A percentile compares a stretch with the other conserved stretches of the same genome.
These are phyloP conservation scores for Diaporthe destruens DNA, from an alignment of 2,329 filamentous ascomycete genomes.

Conservation along the genomic window DNA sequence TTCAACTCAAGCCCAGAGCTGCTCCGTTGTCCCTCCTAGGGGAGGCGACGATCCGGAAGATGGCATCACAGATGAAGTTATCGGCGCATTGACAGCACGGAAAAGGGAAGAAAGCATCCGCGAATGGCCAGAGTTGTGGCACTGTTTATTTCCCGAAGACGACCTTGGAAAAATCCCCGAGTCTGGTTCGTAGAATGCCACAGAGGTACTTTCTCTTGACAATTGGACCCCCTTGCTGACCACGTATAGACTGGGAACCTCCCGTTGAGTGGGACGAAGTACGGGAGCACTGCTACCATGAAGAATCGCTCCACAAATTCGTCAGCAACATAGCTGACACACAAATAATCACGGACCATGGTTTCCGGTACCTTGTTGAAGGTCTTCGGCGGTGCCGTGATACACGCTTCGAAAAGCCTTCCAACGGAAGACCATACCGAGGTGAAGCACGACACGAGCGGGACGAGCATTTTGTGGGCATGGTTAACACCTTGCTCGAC, in stretches of 20 bases:
- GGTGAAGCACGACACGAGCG: not conserved
- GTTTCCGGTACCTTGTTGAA: conserved; percentile 1
- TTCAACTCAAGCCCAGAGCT: not conserved
- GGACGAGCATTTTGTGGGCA: not conserved
- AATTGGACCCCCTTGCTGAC: not conserved
- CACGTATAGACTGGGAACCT: not conserved
- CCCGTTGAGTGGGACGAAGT: conserved; percentile 23
- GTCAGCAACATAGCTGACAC: not conserved
- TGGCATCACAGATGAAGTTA: not conserved
- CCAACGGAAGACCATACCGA: not conserved
- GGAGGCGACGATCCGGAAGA: conserved; percentile 6
- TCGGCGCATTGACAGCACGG: not conserved
- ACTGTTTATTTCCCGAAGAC: not conserved
- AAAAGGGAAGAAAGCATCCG: not conserved
- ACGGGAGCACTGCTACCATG: not conserved
- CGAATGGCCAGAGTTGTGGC: not conserved
- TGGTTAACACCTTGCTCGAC: not conserved
- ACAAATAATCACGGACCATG: not conserved
- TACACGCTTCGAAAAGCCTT: not conserved
- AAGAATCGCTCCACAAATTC: not conserved
- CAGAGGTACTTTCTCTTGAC: rapidly evolving
- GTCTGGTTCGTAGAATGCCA: not conserved
- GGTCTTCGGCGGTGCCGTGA: not conserved
- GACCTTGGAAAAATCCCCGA: not conserved
- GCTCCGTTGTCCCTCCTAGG: not conserved